A percentile compares a stretch with the other conserved stretches of the same genome.
These are phyloP conservation scores for Aspergillus bertholletiae DNA, from an alignment of 495 filamentous ascomycete species.

Conservation along the genomic window DNA sequence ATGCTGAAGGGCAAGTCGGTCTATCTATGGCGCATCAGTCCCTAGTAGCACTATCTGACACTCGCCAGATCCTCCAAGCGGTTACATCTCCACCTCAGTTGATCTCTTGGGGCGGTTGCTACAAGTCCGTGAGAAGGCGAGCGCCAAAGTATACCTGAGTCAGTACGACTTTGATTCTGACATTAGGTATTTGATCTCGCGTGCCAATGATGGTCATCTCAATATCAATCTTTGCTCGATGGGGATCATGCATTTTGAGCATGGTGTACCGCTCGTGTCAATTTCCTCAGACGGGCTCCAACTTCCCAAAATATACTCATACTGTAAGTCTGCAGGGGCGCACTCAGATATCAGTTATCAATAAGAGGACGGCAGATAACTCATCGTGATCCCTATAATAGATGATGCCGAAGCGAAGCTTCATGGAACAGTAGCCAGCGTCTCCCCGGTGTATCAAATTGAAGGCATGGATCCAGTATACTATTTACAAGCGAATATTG, in stretches of 20 bases:
- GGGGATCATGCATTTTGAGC: constrained; percentile 20
- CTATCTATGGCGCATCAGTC: constrained; percentile 24
- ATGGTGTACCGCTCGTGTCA: constrained; percentile 27
- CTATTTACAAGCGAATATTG: constrained; percentile 18
- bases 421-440: neutral
- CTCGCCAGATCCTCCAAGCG: constrained; percentile 16
- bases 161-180: constrained; percentile 52
- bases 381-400: neutral
- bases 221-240: constrained; percentile 24
- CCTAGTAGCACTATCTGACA: constrained; percentile 50
- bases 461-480: constrained; percentile 29
- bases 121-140: constrained; percentile 37
- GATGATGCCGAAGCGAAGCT: too few relatives aligned
- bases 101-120: constrained; percentile 48
- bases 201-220: constrained; percentile 51
- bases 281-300: constrained; percentile 34
- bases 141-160: constrained; percentile 30
- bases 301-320: constrained; percentile 33
- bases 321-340: constrained; percentile 18
- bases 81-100: too few relatives aligned
- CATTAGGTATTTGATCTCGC: constrained; percentile 32
- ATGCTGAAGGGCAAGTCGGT: constrained; percentile 39
- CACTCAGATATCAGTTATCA: too few relatives aligned
- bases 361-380: neutral
- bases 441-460: constrained; percentile 29